Conservation (phyloP, 495 filamentous ascomycete species). For the Aspergillus ostianus region DNA sequence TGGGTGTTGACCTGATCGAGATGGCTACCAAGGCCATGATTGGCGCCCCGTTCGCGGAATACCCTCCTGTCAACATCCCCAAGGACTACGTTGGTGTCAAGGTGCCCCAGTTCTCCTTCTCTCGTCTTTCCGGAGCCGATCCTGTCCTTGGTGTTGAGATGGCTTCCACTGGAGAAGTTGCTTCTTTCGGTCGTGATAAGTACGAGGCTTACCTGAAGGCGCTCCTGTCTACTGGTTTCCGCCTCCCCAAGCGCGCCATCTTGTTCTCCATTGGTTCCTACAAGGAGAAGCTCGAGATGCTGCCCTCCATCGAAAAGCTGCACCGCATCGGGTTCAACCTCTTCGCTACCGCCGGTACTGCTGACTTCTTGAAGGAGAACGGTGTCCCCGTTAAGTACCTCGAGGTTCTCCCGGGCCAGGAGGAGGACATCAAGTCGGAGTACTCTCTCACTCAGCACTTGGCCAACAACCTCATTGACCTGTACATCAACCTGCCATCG, state of each 20-base stretch:
- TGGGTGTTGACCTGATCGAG: slow-evolving; percentile 97
- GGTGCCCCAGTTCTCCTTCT: slow-evolving; percentile 98
- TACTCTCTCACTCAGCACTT: slow-evolving; percentile 95
- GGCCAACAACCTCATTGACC: slow-evolving; percentile 93
- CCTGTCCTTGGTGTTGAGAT: slow-evolving; percentile 97
- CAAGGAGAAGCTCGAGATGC: slow-evolving; percentile 96
- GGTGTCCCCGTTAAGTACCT: slow-evolving; percentile 87
- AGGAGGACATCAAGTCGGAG: slow-evolving; percentile 85
- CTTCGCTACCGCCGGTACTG: slow-evolving; percentile 93
- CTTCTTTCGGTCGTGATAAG: slow-evolving; percentile 92
- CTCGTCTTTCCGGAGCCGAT: slow-evolving; percentile 90
- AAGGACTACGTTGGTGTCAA: slow-evolving; percentile 91
- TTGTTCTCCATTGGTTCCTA: slow-evolving; percentile 93
- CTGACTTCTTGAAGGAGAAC: slow-evolving; percentile 91
- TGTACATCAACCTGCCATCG: slow-evolving; percentile 98
- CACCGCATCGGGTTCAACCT: slow-evolving; percentile 88
- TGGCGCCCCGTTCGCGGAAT: slow-evolving; percentile 74
- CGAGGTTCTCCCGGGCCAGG: slow-evolving; percentile 69
- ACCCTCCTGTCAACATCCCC: slow-evolving; percentile 72
- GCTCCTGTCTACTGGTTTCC: slow-evolving; percentile 92
- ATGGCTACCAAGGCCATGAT: slow-evolving; percentile 99
- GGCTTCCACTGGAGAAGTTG: slow-evolving; percentile 98
- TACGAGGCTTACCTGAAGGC: slow-evolving; percentile 98
- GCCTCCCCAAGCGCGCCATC: slow-evolving; percentile 92
- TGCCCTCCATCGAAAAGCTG: slow-evolving; percentile 87